Conservation (phyloP, 805 yeast genomes). For the Starmerella vitae region DNA sequence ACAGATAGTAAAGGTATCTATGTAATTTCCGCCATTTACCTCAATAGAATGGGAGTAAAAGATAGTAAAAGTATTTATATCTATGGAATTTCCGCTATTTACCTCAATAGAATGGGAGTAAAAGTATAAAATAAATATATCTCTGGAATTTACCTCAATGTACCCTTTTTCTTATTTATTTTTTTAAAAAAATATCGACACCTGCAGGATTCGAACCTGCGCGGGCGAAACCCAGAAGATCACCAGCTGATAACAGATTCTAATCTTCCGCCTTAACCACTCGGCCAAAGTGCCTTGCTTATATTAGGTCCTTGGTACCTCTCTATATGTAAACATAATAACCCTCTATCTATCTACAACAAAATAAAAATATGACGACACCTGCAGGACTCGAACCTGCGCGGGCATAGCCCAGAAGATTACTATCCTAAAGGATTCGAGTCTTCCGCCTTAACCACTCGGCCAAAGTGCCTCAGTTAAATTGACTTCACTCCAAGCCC, state of each 20-base stretch:
- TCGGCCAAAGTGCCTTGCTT: slow-evolving; percentile 20
- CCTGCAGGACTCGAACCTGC: slow-evolving; percentile 24
- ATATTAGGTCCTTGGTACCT: neutral
- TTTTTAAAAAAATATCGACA: slow-evolving; percentile 15
- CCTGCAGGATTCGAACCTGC: slow-evolving; percentile 23
- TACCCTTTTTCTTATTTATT: too few relatives aligned
- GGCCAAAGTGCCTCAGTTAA: slow-evolving; percentile 19
- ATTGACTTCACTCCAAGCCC: too few relatives aligned
- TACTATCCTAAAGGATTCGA: slow-evolving; percentile 16
- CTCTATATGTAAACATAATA: neutral
- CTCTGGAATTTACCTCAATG: too few relatives aligned
- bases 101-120: too few relatives aligned
- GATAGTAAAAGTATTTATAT: too few relatives aligned
- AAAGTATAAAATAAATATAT: too few relatives aligned
- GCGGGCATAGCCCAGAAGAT: slow-evolving; percentile 24
- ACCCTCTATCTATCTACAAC: too few relatives aligned
- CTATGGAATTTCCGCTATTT: too few relatives aligned
- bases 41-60: too few relatives aligned
- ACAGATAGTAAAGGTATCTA: neutral
- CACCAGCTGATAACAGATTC: slow-evolving; percentile 12
- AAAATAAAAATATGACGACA: slow-evolving; percentile 13
- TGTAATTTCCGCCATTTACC: too few relatives aligned
- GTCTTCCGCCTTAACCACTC: slow-evolving; percentile 24
- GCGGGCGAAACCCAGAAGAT: slow-evolving; percentile 22
- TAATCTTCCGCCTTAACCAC: slow-evolving; percentile 22